Evolutionary conservation across 768 basidiomycete genomes (phyloP).

Genomic region (Pisolithus tinctorius): DNA sequence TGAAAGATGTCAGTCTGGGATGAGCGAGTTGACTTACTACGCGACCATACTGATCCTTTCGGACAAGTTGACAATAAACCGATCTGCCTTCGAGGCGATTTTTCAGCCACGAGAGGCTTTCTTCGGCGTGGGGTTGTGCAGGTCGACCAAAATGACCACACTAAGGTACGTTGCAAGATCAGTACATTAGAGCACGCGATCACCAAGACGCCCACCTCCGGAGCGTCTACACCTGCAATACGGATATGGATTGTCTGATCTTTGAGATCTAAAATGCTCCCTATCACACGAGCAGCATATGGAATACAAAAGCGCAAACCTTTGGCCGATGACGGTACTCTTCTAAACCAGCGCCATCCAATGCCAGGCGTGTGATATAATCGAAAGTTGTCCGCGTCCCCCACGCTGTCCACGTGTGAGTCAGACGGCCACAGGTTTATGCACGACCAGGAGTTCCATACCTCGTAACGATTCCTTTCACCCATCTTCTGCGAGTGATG

Average conservation of each 20-base stretch:
- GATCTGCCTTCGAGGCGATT: conserved; percentile 46
- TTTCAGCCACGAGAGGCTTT: conserved; percentile 71
- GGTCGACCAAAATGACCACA: conserved; percentile 80
- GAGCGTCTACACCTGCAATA: conserved; percentile 88
- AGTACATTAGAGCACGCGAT: background rate
- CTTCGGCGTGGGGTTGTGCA: conserved; percentile 66
- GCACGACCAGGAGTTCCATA: conserved; percentile 21
- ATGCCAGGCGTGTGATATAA: conserved; percentile 80
- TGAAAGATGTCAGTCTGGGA: background rate
- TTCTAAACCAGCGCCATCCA: conserved; percentile 64
- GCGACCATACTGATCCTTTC: conserved; percentile 79
- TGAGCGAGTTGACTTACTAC: conserved; percentile 44
- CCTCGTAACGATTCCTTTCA: conserved; percentile 78
- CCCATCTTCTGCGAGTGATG: conserved; percentile 49
- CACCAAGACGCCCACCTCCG: conserved; percentile 51
- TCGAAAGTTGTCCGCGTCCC: conserved; percentile 81
- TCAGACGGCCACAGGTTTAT: background rate
- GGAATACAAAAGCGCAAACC: conserved; percentile 29
- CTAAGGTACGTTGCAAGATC: conserved; percentile 28
- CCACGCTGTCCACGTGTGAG: conserved; percentile 45
- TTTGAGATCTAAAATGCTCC: conserved; percentile 50
- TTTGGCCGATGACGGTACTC: conserved; percentile 52
- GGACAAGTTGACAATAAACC: conserved; percentile 65
- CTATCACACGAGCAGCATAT: background rate
- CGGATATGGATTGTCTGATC: conserved; percentile 82